Conservation (phyloP, 2,329 filamentous ascomycete species). For the Cercospora canescens region DNA sequence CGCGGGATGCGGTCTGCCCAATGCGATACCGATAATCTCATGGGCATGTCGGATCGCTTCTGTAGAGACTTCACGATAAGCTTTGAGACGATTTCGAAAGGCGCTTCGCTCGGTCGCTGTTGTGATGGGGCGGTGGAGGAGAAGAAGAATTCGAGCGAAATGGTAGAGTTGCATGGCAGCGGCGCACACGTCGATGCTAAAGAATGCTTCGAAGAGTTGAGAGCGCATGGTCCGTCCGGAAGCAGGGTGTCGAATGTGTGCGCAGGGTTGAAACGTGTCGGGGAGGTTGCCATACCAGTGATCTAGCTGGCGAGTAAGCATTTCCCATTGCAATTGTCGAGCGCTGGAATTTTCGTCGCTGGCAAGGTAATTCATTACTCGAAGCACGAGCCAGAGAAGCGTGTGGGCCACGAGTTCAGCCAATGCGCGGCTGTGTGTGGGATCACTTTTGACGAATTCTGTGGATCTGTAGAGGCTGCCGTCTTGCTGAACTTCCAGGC, state of each 20-base stretch:
- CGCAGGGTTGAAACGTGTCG: conserved; percentile 60
- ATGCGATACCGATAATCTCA: conserved; percentile 62
- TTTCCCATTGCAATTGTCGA: conserved; percentile 49
- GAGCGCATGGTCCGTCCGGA: conserved; percentile 14
- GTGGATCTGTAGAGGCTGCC: conserved; percentile 49
- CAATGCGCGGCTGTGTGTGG: conserved; percentile 26
- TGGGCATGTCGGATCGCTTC: conserved; percentile 58
- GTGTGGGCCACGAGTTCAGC: conserved; percentile 58
- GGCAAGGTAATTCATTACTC: conserved; percentile 64
- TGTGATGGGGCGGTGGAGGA: conserved; percentile 58
- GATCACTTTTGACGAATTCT: conserved; percentile 58
- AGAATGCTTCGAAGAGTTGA: conserved; percentile 58
- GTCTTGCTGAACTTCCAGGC: conserved; percentile 56
- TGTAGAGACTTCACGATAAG: conserved; percentile 56
- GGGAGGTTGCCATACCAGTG: conserved; percentile 60
- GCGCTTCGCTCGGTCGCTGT: conserved; percentile 41
- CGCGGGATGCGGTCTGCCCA: conserved; percentile 56
- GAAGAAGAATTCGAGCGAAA: conserved; percentile 61
- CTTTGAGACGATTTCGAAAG: conserved; percentile 52
- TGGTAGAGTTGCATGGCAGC: conserved; percentile 67
- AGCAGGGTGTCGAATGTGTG: conserved; percentile 37
- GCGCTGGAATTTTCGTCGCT: conserved; percentile 49
- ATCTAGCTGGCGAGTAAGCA: conserved; percentile 58
- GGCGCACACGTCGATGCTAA: conserved; percentile 62
- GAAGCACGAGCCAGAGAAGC: conserved; percentile 64